Evolutionary conservation across 2,329 filamentous ascomycete species (phyloP).

Genomic region (Fusarium pseudograminearum): DNA sequence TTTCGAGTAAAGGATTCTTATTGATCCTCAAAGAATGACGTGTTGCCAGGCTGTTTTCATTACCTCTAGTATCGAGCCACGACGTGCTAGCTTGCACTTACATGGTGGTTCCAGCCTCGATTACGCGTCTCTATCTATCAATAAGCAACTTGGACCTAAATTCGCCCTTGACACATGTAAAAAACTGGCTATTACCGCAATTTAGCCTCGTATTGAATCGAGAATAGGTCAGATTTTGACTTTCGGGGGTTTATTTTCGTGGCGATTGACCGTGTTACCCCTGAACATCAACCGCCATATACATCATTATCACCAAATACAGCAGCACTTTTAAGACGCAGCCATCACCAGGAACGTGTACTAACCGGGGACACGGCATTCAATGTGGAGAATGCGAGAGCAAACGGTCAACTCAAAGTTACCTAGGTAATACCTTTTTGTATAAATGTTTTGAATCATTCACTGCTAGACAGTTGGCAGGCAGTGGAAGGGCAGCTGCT

Average conservation of each 20-base stretch:
- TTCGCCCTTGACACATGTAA: conserved; percentile 24
- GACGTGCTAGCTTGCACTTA: conserved; percentile 11
- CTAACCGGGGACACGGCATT: conserved; percentile 34
- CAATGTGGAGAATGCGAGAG: conserved; percentile 22
- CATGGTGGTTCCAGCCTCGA: conserved; percentile 10
- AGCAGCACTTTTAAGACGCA: conserved; percentile 20
- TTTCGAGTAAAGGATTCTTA: neutral
- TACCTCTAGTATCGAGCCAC: conserved; percentile 3
- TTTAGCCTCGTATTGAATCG: neutral
- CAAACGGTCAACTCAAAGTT: conserved; percentile 12
- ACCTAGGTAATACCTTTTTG: neutral
- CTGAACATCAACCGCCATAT: conserved; percentile 15
- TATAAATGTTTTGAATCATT: neutral
- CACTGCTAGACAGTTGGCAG: neutral
- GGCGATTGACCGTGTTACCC: conserved; percentile 25
- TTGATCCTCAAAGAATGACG: conserved; percentile 3
- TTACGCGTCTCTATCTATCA: conserved; percentile 31
- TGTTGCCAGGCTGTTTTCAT: conserved; percentile 24
- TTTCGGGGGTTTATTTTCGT: conserved; percentile 7
- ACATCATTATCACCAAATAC: conserved; percentile 15
- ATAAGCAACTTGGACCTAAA: conserved; percentile 1
- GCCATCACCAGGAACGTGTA: conserved; percentile 11
- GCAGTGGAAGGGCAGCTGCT: conserved; percentile 3
- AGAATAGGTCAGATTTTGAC: conserved; percentile 6
- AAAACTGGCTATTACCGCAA: neutral